phyloP scores from a whole-genome alignment of 2,329 filamentous ascomycete species.

The Alternaria tenuissima region DNA sequence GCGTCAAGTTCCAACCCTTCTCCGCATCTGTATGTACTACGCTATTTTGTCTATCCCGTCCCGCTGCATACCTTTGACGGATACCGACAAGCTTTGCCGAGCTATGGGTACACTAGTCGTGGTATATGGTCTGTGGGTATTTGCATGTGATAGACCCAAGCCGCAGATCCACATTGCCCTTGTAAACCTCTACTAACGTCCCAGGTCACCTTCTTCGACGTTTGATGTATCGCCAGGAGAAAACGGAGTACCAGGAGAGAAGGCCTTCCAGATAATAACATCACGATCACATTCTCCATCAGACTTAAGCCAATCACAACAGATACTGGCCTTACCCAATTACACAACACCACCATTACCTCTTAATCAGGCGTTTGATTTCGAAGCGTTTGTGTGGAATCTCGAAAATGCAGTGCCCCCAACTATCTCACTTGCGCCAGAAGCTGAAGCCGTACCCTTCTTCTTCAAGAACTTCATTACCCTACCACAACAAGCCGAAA shows the following conservation, averaged over 20 bases:
- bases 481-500: constrained; percentile 49
- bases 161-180: neutral
- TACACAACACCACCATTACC: constrained; percentile 21
- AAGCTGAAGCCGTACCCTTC: constrained; percentile 51
- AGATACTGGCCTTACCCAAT: constrained; percentile 33
- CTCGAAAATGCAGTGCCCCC: constrained; percentile 37
- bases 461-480: constrained; percentile 54
- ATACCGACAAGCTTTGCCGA: neutral
- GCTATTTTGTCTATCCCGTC: neutral
- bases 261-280: constrained; percentile 15
- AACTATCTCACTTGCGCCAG: constrained; percentile 41
- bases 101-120: neutral
- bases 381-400: constrained; percentile 44
- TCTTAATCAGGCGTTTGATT: constrained; percentile 27
- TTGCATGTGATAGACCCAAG: constrained; percentile 1
- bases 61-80: neutral
- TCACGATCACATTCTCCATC: constrained; percentile 24
- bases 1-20: constrained; percentile 39
- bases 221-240: constrained; percentile 25
- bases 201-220: constrained; percentile 33
- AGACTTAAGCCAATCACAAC: constrained; percentile 21
- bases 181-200: constrained; percentile 20
- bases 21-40: constrained; percentile 41
- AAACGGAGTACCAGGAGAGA: constrained; percentile 6
- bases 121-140: neutral